Conservation (phyloP, 495 filamentous ascomycete species). For the Penicillium steckii region DNA sequence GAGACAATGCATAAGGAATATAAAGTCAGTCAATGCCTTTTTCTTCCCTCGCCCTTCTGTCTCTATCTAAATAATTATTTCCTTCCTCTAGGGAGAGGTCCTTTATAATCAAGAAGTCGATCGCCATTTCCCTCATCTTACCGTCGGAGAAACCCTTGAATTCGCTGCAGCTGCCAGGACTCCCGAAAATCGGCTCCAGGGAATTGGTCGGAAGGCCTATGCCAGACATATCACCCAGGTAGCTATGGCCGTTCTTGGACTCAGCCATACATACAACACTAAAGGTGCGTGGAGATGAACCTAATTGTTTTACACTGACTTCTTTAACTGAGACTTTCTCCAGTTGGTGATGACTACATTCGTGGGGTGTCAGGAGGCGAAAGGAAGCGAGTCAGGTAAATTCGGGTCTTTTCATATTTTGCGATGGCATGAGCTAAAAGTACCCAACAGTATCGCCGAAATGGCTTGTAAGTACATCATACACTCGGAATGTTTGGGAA, state of each 20-base stretch:
- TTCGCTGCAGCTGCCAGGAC: slow-evolving; percentile 59
- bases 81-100: slow-evolving; percentile 48
- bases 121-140: slow-evolving; percentile 64
- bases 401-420: not conserved
- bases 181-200: slow-evolving; percentile 42
- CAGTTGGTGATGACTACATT: slow-evolving; percentile 48
- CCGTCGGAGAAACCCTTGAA: slow-evolving; percentile 63
- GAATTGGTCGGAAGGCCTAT: slow-evolving; percentile 40
- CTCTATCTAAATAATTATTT: not conserved
- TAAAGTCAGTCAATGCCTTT: slow-evolving; percentile 20
- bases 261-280: slow-evolving; percentile 56
- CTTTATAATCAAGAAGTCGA: slow-evolving; percentile 65
- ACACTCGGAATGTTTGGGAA: slow-evolving; percentile 45
- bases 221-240: slow-evolving; percentile 52
- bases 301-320: slow-evolving; percentile 37
- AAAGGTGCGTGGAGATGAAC: slow-evolving; percentile 42
- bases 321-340: slow-evolving; percentile 38
- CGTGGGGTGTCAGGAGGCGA: slow-evolving; percentile 81
- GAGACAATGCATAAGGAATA: slow-evolving; percentile 56
- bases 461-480: slow-evolving; percentile 49
- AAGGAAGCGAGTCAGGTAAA: slow-evolving; percentile 59
- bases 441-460: slow-evolving; percentile 46
- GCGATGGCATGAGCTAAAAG: slow-evolving; percentile 3
- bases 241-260: slow-evolving; percentile 60
- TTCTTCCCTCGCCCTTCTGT: not conserved